Evolutionary conservation across 2,329 filamentous ascomycete species (phyloP).

Genomic region (Fusarium brevicatenulatum): DNA sequence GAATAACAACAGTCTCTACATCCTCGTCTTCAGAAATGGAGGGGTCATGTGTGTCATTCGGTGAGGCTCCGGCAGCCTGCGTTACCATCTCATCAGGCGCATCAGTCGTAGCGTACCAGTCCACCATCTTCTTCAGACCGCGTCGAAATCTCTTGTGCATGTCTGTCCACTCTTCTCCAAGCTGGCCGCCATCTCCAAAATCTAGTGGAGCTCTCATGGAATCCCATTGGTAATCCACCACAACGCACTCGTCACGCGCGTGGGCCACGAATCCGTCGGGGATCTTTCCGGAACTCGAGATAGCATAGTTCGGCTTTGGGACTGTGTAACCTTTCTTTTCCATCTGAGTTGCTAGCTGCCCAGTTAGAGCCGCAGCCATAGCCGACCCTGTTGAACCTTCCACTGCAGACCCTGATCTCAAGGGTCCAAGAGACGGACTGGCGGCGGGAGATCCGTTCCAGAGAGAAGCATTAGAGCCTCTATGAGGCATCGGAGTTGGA

Average conservation of each 20-base stretch:
- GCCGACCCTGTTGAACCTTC: conserved; percentile 46
- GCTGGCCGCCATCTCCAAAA: conserved; percentile 89
- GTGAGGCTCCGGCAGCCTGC: conserved; percentile 38
- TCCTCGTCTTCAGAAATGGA: conserved; percentile 64
- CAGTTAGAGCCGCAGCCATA: conserved; percentile 50
- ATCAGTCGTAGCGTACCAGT: conserved; percentile 78
- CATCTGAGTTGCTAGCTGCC: conserved; percentile 37
- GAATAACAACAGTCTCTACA: conserved; percentile 80
- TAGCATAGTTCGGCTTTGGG: conserved; percentile 83
- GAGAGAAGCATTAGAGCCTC: conserved; percentile 43
- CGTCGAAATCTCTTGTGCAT: conserved; percentile 93
- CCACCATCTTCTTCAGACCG: conserved; percentile 80
- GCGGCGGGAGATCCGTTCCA: conserved; percentile 49
- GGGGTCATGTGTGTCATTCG: conserved; percentile 48
- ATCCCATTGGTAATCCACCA: conserved; percentile 96
- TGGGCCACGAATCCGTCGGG: conserved; percentile 90
- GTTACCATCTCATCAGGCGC: conserved; percentile 63
- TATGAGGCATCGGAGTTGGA: conserved; percentile 30
- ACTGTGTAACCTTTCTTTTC: conserved; percentile 70
- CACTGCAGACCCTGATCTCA: conserved; percentile 32
- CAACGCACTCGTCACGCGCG: conserved; percentile 84
- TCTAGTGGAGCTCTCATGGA: conserved; percentile 80
- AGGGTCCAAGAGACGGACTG: conserved; percentile 38
- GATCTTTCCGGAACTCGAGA: conserved; percentile 82
- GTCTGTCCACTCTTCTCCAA: conserved; percentile 92